phyloP scores from a whole-genome alignment of 495 filamentous ascomycete species.

The Opeltia flavorubescens region DNA sequence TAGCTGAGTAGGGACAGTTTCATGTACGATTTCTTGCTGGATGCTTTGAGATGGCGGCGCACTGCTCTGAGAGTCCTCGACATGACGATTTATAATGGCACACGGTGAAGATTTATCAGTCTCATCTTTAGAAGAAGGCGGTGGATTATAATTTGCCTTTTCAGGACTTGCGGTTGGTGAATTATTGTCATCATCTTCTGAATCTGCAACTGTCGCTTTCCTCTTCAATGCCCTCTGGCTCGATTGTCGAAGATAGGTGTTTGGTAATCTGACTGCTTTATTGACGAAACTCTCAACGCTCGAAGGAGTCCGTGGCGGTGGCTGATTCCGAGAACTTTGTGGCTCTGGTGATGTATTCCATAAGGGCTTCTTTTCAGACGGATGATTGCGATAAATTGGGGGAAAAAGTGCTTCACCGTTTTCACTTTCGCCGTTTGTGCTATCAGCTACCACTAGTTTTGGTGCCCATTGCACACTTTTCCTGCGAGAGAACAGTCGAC shows the following conservation, averaged over 20 bases:
- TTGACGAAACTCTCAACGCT: not conserved
- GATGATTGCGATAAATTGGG: not conserved
- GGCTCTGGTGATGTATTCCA: not conserved
- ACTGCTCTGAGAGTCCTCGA: not conserved
- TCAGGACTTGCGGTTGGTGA: not conserved
- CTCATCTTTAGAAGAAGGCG: not conserved
- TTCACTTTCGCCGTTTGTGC: conserved; percentile 9
- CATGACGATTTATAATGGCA: no score
- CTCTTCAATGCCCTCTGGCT: not conserved
- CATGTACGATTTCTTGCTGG: not conserved
- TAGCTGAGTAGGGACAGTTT: not conserved
- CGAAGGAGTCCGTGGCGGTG: not conserved
- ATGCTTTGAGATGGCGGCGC: not conserved
- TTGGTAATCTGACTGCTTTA: not conserved
- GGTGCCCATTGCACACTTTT: not conserved
- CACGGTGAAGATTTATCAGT: not conserved
- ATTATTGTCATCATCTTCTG: not conserved
- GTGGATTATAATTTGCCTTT: not conserved
- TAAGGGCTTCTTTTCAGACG: not conserved
- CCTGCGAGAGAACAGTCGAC: not conserved
- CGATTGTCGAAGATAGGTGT: not conserved
- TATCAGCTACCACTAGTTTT: conserved; percentile 12
- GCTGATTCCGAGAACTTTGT: not conserved
- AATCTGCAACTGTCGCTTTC: not conserved
- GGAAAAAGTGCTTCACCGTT: conserved; percentile 1